Base-by-base conservation (phyloP, 495 filamentous ascomycete genomes). In the Neurospora pannonica region DNA sequence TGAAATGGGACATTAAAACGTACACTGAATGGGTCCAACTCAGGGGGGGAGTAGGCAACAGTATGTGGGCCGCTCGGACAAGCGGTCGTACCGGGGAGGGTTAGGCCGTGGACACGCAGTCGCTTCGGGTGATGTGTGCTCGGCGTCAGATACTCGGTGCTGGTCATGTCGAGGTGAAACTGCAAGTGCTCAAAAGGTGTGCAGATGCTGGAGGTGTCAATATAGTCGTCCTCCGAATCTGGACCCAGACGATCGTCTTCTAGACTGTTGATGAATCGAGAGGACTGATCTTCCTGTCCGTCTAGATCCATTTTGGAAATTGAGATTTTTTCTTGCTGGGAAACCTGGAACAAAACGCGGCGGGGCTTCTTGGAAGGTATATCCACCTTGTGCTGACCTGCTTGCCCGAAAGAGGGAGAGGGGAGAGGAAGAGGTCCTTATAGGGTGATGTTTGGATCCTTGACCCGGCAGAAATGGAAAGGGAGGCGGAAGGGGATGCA, bases 11-110 rank as follows among this genome's bases (percentile, higher is more conserved):
- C 17, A 34, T 54, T 15, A 60, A 34, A 15, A 80, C 80, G 60
- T 80, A 83, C 81, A 72, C 76, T 81, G 75, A 77, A 82, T 5
- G 77, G 76, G n/a, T 76, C 76, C 5, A 82, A 71, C 13, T 82
- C 80, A 4, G 78, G 74, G 15, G 71, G 39, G 38, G 78, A 75
- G 48, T 80, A 83, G 34, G 74, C 70, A 24, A 74, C 73, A 15
- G 79, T 75, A 11, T 73, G 72, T 13, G 79, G 74, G 17, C 72
- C 76, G 74, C 74, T 78, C 46, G 75, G 70, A 72, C 76, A 76
- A 36, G 72, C 73, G 38, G 73, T 54, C 21, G 73, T 75, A 46
- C 73, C 76, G 36, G 76, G 74, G 60, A 79, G 40, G 62, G 72
- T 71, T 71, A 80, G 74, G 21, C 74, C 73, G 19, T 74, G 78